These are phyloP conservation scores for Hyaloscypha finlandica DNA, from an alignment of 495 filamentous ascomycete genomes.

Conservation along the genomic window DNA sequence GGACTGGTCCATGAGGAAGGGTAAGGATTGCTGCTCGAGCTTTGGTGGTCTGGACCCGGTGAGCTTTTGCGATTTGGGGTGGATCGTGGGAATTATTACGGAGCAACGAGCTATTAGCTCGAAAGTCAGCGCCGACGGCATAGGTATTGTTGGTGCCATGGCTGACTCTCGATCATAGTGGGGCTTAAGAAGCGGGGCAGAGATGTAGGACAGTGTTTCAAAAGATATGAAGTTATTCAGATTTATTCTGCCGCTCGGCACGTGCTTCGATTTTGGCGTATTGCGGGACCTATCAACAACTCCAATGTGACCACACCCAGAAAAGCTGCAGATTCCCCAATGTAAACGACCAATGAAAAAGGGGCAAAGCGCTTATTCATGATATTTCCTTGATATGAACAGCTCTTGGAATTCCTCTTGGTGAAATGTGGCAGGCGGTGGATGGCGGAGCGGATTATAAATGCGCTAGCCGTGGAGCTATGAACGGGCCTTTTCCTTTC, in stretches of 20 bases:
- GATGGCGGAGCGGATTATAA: not conserved
- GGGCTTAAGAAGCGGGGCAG: not conserved
- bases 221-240: conserved; percentile 5
- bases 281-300: not conserved
- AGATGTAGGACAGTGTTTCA: not conserved
- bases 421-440: not conserved
- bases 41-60: conserved; percentile 74
- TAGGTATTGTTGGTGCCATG: conserved; percentile 35
- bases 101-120: conserved; percentile 83
- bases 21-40: conserved; percentile 88
- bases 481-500: not conserved
- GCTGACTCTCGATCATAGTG: not conserved
- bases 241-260: conserved; percentile 19
- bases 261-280: not conserved
- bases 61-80: conserved; percentile 18
- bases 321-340: not conserved
- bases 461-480: not conserved
- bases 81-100: conserved; percentile 54
- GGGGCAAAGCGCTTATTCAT: not conserved
- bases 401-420: not conserved
- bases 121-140: conserved; percentile 78
- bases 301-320: not conserved
- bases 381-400: not conserved
- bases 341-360: not conserved
- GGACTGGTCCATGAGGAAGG: conserved; percentile 88